Base-by-base conservation (phyloP, 768 basidiomycete species). In the Termitomyces sp. region DNA sequence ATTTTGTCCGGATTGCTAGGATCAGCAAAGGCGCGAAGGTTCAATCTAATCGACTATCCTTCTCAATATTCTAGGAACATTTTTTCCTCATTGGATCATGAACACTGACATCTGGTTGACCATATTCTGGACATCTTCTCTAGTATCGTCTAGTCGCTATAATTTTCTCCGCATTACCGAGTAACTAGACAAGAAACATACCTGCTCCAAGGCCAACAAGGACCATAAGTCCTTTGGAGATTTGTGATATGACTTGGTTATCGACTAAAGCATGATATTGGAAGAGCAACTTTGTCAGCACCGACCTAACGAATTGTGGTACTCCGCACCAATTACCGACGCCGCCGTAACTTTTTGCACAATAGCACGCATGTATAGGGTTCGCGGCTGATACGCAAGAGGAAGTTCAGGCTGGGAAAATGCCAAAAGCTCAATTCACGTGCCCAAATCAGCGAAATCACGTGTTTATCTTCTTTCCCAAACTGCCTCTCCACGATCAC, bases 161-260 rank as follows among this genome's bases (percentile, higher is more conserved):
- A 25, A 32, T 59, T 32, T 39, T 21, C 46, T 42, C 35, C 32
- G 41, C 34, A 30, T 35, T 54, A 52, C 25, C 34, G 25, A 14
- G 32, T n/a, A 42, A 4, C 19, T 53, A 19, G n/a, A 35, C 37
- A 44, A 25, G 28, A 55, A 41, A 59, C 77, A 62, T 75, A 89
- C 91, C 90, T 73, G 77, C 76, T 42, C 89, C 91, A 61, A 98
- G 90, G 27, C 95, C 95, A 34, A 98, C 84, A 16, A 98, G 81
- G 19, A 95, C 89, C 82, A 98, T 87, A 30, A 98, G 74, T 1
- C 95, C 95, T 61, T 80, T 78, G 17, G 87, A 86, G 58, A 98
- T 96, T 37, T 81, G 79, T 3, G 94, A 93, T 59, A 98, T 84
- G 32, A 84, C 76, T 64, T 89, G 77, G 45, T 79, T 81, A 61